These are phyloP conservation scores for Kazachstania sp. DNA, from an alignment of 1,139 yeast species.

Conservation along the genomic window DNA sequence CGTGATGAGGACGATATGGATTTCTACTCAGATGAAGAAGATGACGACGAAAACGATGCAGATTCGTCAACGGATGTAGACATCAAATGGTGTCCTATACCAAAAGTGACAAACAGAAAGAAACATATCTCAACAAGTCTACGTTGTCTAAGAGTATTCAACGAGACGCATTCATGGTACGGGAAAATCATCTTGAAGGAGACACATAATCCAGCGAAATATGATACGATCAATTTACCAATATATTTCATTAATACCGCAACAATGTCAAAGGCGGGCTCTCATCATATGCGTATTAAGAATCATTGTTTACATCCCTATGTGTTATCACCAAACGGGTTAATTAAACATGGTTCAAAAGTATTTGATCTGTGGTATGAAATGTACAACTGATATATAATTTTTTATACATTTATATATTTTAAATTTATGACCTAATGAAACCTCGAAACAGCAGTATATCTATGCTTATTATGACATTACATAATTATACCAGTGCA, in stretches of 20 bases:
- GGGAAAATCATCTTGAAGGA: slow-evolving; percentile 43
- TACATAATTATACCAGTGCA: too few relatives aligned
- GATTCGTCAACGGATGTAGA: slow-evolving; percentile 3
- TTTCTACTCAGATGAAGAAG: background rate
- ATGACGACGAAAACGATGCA: slow-evolving; percentile 1
- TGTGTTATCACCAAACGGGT: slow-evolving; percentile 22
- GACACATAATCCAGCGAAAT: slow-evolving; percentile 25
- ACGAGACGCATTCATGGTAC: slow-evolving; percentile 47
- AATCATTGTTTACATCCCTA: slow-evolving; percentile 20
- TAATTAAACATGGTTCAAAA: slow-evolving; percentile 13
- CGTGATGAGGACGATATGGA: background rate
- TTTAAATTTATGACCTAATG: background rate
- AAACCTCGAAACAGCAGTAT: background rate
- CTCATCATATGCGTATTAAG: slow-evolving; percentile 5
- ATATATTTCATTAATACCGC: slow-evolving; percentile 7
- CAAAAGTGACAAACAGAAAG: slow-evolving; percentile 35
- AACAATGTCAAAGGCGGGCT: background rate
- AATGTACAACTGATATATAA: slow-evolving; percentile 3
- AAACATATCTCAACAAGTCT: slow-evolving; percentile 45
- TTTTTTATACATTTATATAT: background rate
- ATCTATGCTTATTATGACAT: too few relatives aligned
- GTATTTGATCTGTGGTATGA: slow-evolving; percentile 9
- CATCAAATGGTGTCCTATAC: slow-evolving; percentile 43
- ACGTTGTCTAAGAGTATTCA: slow-evolving; percentile 49
- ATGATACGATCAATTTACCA: slow-evolving; percentile 25